A percentile compares a stretch with the other conserved stretches of the same genome.
Conservation (phyloP, 208 protist species). For the Lotmaria passim region DNA sequence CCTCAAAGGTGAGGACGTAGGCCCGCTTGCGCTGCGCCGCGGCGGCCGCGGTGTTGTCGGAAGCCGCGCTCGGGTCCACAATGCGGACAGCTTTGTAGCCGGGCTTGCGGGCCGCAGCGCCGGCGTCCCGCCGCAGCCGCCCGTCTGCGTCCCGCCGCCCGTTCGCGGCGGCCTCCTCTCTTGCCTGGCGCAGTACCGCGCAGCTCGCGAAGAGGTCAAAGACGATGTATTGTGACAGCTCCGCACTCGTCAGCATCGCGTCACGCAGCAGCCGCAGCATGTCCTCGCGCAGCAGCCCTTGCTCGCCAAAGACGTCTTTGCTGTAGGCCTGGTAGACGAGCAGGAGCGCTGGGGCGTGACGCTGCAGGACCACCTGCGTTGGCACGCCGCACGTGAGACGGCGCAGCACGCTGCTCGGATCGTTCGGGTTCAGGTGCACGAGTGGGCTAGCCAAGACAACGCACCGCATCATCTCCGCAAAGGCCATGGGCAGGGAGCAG, state of each 20-base stretch:
- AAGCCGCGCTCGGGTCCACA: conserved; percentile 40
- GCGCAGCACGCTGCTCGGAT: conserved; percentile 35
- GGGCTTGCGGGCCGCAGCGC: conserved; percentile 30
- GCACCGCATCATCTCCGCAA: conserved; percentile 25
- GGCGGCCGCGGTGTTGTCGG: conserved; percentile 22
- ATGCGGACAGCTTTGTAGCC: conserved; percentile 62
- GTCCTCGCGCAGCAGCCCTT: conserved; percentile 72
- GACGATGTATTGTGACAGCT: conserved; percentile 85
- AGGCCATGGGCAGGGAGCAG: conserved; percentile 28
- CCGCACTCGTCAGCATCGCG: conserved; percentile 89
- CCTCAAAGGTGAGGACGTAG: conserved; percentile 70
- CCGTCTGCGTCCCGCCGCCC: conserved; percentile 69
- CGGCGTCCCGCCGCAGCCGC: conserved; percentile 32
- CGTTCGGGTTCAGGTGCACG: conserved; percentile 9
- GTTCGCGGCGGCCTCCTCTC: conserved; percentile 54
- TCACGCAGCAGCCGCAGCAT: conserved; percentile 81
- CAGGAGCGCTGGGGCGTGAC: conserved; percentile 62
- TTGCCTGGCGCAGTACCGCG: conserved; percentile 51
- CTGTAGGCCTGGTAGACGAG: conserved; percentile 79
- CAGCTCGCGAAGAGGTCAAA: conserved; percentile 83
- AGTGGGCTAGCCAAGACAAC: conserved; percentile 29
- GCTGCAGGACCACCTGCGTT: conserved; percentile 61
- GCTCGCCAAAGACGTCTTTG: conserved; percentile 69
- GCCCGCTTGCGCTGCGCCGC: conserved; percentile 29
- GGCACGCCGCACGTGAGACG: conserved; percentile 55